These are phyloP conservation scores for Phytophthora agathidicida DNA, from an alignment of 352 stramenopile species.

Conservation along the genomic window DNA sequence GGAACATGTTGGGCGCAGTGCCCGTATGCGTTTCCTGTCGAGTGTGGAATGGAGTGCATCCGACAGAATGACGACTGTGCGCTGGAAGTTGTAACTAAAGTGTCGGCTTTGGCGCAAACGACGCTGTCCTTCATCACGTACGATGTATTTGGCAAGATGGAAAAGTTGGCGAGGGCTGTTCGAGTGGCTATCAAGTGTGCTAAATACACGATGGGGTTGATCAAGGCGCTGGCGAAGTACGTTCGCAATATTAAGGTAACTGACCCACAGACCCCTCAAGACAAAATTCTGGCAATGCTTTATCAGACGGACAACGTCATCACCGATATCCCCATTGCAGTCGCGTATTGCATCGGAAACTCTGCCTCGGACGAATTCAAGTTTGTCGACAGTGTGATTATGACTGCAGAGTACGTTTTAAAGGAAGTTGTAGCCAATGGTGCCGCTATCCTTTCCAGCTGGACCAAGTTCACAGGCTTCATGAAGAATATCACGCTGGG, in stretches of 20 bases:
- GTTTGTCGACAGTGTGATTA: constrained; percentile 29
- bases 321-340: constrained; percentile 41
- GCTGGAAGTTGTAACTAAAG: constrained; percentile 26
- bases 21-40: constrained; percentile 33
- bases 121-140: constrained; percentile 11
- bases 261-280: constrained; percentile 29
- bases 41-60: constrained; percentile 38
- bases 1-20: constrained; percentile 35
- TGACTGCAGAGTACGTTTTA: constrained; percentile 29
- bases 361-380: constrained; percentile 22
- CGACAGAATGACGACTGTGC: constrained; percentile 34
- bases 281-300: constrained; percentile 38
- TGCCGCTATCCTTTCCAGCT: constrained; percentile 26
- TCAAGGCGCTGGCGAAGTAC: constrained; percentile 28
- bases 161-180: constrained; percentile 5
- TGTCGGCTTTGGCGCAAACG: constrained; percentile 7
- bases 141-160: constrained; percentile 17
- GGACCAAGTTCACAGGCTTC: constrained; percentile 15
- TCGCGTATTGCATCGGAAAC: constrained; percentile 36
- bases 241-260: constrained; percentile 19
- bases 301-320: constrained; percentile 37
- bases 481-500: constrained; percentile 25
- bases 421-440: constrained; percentile 38
- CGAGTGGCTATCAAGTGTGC: constrained; percentile 30
- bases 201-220: constrained; percentile 23